Percentiles rank a stretch among this genome's conserved stretches.
Conservation (phyloP, 1,284 basidiomycete species). For the Marasmius sp. region DNA sequence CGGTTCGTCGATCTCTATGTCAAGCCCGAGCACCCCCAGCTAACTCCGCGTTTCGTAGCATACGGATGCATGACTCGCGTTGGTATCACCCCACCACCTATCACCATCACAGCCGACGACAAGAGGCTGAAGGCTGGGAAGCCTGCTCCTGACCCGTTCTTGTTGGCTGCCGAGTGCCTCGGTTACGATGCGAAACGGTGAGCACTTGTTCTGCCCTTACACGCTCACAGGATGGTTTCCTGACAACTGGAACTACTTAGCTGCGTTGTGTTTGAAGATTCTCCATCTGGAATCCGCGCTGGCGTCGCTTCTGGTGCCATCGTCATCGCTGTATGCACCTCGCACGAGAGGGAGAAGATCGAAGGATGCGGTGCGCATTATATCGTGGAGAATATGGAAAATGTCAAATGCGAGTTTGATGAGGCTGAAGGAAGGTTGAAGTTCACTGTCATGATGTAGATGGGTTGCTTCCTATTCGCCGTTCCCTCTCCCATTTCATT, state of each 20-base stretch:
- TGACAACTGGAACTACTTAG: too few relatives aligned
- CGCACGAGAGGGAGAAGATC: slow-evolving; percentile 54
- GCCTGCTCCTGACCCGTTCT: slow-evolving; percentile 74
- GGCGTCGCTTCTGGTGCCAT: slow-evolving; percentile 72
- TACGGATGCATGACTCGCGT: slow-evolving; percentile 73
- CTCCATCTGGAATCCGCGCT: slow-evolving; percentile 71
- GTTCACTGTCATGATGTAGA: slow-evolving; percentile 27
- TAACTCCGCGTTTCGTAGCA: slow-evolving; percentile 37
- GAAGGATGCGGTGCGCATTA: slow-evolving; percentile 68
- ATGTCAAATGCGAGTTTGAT: slow-evolving; percentile 39
- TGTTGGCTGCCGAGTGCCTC: slow-evolving; percentile 72
- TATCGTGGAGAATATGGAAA: slow-evolving; percentile 61
- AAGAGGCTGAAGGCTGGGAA: slow-evolving; percentile 65
- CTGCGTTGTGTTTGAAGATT: slow-evolving; percentile 32
- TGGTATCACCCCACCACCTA: slow-evolving; percentile 66
- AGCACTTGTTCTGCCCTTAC: slow-evolving; percentile 41
- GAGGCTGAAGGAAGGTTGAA: slow-evolving; percentile 39
- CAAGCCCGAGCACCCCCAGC: too few relatives aligned
- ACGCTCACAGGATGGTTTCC: not conserved
- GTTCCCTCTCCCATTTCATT: not conserved
- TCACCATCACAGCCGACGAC: slow-evolving; percentile 82
- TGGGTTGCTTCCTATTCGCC: not conserved
- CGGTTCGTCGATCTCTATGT: too few relatives aligned
- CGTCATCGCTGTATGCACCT: slow-evolving; percentile 76
- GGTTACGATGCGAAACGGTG: slow-evolving; percentile 59